Conservation (phyloP, 2,329 filamentous ascomycete species). For the Colletotrichum viniferum region DNA sequence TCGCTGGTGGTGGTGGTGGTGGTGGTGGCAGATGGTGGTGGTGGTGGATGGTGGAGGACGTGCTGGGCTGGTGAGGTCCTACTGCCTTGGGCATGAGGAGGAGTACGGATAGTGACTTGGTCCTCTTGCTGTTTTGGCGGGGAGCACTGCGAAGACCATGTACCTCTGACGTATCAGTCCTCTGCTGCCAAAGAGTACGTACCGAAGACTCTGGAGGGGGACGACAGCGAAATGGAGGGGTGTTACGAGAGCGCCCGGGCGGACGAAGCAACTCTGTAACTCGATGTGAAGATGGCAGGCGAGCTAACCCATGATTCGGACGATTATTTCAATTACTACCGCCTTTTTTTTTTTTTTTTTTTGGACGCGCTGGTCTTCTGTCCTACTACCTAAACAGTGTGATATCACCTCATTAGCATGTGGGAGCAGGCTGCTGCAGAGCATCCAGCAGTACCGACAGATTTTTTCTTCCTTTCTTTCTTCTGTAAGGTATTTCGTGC, state of each 20-base stretch:
- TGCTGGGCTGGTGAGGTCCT: background rate
- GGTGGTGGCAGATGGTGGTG: background rate
- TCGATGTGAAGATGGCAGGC: constrained; percentile 16
- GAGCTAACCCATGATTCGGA: constrained; percentile 1
- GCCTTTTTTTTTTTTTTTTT: background rate
- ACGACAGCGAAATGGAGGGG: constrained; percentile 9
- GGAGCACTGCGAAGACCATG: background rate
- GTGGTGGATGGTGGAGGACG: background rate
- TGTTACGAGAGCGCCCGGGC: constrained; percentile 9
- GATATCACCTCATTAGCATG: background rate
- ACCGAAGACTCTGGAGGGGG: background rate
- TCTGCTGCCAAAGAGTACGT: background rate
- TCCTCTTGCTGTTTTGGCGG: background rate
- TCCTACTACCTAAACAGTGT: background rate
- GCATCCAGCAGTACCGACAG: background rate
- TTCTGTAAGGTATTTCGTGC: background rate
- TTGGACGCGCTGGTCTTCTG: background rate
- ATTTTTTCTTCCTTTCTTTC: background rate
- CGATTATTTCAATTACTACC: background rate
- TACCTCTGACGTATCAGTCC: background rate
- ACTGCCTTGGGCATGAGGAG: background rate
- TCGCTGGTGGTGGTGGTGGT: background rate
- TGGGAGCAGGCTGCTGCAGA: background rate
- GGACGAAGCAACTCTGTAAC: constrained; percentile 18
- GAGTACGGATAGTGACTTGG: background rate